phyloP scores from a whole-genome alignment of 331 rosid genomes.

The Malus hybrid region DNA sequence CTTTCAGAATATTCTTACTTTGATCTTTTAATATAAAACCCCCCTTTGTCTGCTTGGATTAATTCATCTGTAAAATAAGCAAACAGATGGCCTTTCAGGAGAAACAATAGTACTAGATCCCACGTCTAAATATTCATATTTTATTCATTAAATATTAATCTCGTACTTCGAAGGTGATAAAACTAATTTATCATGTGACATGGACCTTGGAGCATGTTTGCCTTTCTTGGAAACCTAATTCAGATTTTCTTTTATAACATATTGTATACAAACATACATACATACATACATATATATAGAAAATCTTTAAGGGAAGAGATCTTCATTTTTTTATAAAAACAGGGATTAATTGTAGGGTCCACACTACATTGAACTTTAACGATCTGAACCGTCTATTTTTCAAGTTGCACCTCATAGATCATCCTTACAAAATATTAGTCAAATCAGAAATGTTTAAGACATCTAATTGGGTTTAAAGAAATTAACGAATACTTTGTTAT shows the following conservation, averaged over 20 bases:
- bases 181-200: background rate
- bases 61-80: background rate
- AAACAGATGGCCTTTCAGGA: background rate
- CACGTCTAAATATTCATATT: background rate
- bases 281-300: too few species aligned
- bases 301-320: too few species aligned
- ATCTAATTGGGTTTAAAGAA: too few species aligned
- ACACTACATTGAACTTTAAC: too few species aligned
- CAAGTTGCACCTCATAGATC: too few species aligned
- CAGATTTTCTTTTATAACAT: background rate
- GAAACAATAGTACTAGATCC: background rate
- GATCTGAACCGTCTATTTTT: too few species aligned
- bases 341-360: too few species aligned
- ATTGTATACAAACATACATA: too few species aligned
- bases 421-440: too few species aligned
- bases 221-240: constrained; percentile 1
- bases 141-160: background rate
- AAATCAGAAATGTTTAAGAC: too few species aligned
- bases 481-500: too few species aligned
- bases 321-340: too few species aligned
- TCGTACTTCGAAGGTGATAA: background rate
- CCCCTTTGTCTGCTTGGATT: background rate
- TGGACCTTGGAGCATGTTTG: background rate
- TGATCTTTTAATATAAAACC: background rate
- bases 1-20: background rate